Percentiles rank a stretch among this genome's conserved stretches.
Evolutionary conservation across 176 grass and related monocot genomes (phyloP).

Genomic region (Luzula sylvatica): DNA sequence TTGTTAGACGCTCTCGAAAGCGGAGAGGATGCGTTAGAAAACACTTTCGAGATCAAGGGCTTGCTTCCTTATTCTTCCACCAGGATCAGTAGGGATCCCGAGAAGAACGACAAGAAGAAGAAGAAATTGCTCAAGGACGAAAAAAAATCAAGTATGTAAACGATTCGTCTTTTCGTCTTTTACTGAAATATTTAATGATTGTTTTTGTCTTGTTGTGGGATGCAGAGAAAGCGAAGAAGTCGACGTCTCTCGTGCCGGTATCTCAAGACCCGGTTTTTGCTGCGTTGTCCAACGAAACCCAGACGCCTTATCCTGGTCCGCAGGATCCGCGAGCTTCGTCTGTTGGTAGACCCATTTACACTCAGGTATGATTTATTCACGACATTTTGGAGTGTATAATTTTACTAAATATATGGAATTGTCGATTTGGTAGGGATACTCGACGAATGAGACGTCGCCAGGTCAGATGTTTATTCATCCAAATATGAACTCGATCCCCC

Average conservation of each 20-base stretch:
- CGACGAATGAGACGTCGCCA: conserved; percentile 35
- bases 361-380: conserved; percentile 41
- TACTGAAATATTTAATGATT: conserved; percentile 30
- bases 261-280: conserved; percentile 14
- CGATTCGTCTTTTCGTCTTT: conserved; percentile 15
- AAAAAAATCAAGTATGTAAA: conserved; percentile 47
- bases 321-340: conserved; percentile 36
- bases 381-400: conserved; percentile 7
- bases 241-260: neutral
- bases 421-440: conserved; percentile 47
- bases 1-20: conserved; percentile 48
- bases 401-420: conserved; percentile 22
- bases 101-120: conserved; percentile 61
- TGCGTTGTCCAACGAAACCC: conserved; percentile 35
- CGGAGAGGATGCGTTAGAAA: conserved; percentile 56
- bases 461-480: conserved; percentile 54
- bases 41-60: conserved; percentile 46
- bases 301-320: conserved; percentile 40
- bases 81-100: conserved; percentile 55
- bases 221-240: conserved; percentile 17
- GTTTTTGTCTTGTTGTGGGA: conserved; percentile 30
- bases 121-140: conserved; percentile 60
- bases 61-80: conserved; percentile 44
- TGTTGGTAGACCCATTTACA: conserved; percentile 55
- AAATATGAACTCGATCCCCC: conserved; percentile 43